A percentile compares a stretch with the other conserved stretches of the same genome.
Conservation (phyloP, 306 rosid genomes). For the Fagus crenata region DNA sequence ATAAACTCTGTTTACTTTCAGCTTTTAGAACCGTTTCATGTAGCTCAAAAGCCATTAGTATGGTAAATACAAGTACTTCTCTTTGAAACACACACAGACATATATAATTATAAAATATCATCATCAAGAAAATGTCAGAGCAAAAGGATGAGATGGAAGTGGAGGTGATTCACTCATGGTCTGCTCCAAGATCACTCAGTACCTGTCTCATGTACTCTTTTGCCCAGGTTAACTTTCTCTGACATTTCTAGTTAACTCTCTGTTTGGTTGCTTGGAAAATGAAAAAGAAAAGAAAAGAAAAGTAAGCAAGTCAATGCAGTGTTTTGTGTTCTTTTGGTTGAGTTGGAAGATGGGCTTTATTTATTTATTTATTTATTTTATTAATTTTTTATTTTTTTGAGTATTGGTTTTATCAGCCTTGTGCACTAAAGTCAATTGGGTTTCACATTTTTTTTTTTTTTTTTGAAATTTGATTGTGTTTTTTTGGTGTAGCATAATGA, state of each 20-base stretch:
- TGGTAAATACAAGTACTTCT: too few species aligned
- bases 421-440: not conserved
- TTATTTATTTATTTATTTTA: not conserved
- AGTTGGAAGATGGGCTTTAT: conserved; percentile 1
- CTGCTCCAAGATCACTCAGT: conserved; percentile 77
- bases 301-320: not conserved
- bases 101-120: too few species aligned
- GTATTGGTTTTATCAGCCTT: not conserved
- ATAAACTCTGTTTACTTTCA: too few species aligned
- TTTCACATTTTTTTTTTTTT: not conserved
- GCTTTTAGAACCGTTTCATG: too few species aligned
- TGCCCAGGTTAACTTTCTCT: conserved; percentile 53
- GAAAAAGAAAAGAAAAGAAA: not conserved
- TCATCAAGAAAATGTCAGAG: conserved; percentile 41
- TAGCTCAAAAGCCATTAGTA: too few species aligned
- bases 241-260: not conserved
- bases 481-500: not conserved
- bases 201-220: conserved; percentile 81
- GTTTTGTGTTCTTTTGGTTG: not conserved
- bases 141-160: conserved; percentile 31
- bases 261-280: not conserved
- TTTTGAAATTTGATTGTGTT: not conserved
- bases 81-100: not conserved
- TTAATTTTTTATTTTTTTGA: too few species aligned
- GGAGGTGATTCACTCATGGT: conserved; percentile 82